These are phyloP conservation scores for Pleurostoma richardsiae DNA, from an alignment of 2,329 filamentous ascomycete genomes.

Conservation along the genomic window DNA sequence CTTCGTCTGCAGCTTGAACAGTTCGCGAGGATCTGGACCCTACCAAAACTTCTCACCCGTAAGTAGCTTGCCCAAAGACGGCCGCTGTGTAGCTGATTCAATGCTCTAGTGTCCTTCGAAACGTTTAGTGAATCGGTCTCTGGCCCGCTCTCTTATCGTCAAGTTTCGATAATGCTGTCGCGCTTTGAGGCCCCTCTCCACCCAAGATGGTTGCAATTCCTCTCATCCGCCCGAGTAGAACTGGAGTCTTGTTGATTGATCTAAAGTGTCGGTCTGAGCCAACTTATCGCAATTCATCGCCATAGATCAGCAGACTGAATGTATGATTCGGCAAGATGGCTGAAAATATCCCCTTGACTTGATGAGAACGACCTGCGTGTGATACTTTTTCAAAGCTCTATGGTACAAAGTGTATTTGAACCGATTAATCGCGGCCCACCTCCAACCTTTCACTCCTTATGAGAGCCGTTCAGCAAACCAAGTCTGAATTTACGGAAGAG, in stretches of 20 bases:
- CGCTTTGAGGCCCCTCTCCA: background rate
- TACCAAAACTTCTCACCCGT: background rate
- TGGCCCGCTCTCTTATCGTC: background rate
- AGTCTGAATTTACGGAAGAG: too few relatives aligned
- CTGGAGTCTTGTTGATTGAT: background rate
- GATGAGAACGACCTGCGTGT: too few relatives aligned
- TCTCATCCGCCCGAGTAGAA: background rate
- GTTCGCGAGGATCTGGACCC: background rate
- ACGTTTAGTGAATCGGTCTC: background rate
- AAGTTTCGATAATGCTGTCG: background rate
- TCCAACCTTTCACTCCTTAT: too few relatives aligned
- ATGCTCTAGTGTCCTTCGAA: background rate
- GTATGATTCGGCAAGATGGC: too few relatives aligned
- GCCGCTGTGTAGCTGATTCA: background rate
- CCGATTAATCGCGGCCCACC: too few relatives aligned
- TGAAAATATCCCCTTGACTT: too few relatives aligned
- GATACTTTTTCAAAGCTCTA: too few relatives aligned
- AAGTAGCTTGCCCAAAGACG: background rate
- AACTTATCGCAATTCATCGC: too few relatives aligned
- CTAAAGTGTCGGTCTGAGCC: too few relatives aligned
- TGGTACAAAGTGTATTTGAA: too few relatives aligned
- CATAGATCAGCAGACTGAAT: too few relatives aligned
- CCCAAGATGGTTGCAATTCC: background rate
- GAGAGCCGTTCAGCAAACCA: too few relatives aligned
- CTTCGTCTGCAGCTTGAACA: background rate